Conservation (phyloP, 495 filamentous ascomycete genomes). For the Penicillium ucsense region DNA sequence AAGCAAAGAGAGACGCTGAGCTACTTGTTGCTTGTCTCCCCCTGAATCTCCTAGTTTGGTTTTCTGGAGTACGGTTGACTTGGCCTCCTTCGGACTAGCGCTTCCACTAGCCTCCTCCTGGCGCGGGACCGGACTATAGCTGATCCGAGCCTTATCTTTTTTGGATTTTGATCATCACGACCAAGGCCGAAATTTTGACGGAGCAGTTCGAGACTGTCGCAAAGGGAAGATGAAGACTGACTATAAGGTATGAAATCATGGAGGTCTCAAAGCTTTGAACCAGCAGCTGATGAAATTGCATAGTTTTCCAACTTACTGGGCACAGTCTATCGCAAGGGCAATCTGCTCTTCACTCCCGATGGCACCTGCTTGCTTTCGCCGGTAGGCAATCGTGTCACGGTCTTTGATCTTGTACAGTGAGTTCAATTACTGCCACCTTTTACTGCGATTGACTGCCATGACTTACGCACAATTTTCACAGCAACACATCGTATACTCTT, state of each 20-base stretch:
- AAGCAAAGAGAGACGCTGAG: slow-evolving; percentile 9
- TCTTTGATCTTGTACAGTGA: slow-evolving; percentile 94
- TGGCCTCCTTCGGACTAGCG: slow-evolving; percentile 21
- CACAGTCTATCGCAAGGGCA: slow-evolving; percentile 95
- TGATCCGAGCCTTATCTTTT: slow-evolving; percentile 22
- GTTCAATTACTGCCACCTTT: slow-evolving; percentile 12
- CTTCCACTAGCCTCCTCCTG: slow-evolving; percentile 6
- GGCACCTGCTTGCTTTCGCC: slow-evolving; percentile 93
- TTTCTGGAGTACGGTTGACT: slow-evolving; percentile 28
- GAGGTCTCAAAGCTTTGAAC: neutral
- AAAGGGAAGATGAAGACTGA: slow-evolving; percentile 80
- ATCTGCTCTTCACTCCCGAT: slow-evolving; percentile 93
- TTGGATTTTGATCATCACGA: slow-evolving; percentile 4
- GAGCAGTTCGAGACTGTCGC: slow-evolving; percentile 15
- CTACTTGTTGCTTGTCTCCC: slow-evolving; percentile 18
- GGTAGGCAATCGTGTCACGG: slow-evolving; percentile 88
- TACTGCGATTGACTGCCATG: neutral
- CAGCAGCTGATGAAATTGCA: neutral
- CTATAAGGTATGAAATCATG: slow-evolving; percentile 56
- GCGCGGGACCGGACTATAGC: slow-evolving; percentile 11
- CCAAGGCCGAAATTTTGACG: slow-evolving; percentile 17
- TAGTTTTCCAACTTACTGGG: slow-evolving; percentile 93
- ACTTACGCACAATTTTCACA: slow-evolving; percentile 21
- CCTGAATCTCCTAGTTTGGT: slow-evolving; percentile 26
- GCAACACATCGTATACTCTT: slow-evolving; percentile 92